Base-by-base conservation (phyloP, 1,284 basidiomycete species). In the Mrakiaceae sp. region DNA sequence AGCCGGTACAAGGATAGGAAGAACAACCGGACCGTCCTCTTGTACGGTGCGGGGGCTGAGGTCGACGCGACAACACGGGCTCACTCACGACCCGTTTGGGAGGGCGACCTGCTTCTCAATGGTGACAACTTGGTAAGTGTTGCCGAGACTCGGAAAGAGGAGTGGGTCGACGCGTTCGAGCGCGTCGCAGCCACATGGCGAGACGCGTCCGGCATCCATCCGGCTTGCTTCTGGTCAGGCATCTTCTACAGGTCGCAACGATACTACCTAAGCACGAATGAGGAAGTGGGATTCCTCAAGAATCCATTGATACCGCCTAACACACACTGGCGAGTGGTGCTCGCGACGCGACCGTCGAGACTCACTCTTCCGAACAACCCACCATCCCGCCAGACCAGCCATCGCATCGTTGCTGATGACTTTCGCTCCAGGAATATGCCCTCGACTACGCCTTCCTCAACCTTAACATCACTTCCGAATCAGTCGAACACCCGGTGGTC, bases 401-500 rank as follows among this genome's bases (percentile, higher is more conserved):
- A 27, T 27, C 27, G 27, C 27, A 27, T 27, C 27, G 27, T 42
- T 49, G 46, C 16, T 64, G 52, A n/a, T 57, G n/a, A 27, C 27
- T 27, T 27, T 27, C 27, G 27, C 27, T 27, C 27, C 68, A 96
- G 94, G 95, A 99, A 81, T 87, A 90, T 73, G 88, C 90, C 3
- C 78, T 98, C 60, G 95, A 99, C 78, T 94, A 88, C 77, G 87
- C 89, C 50, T 94, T 98, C 73, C 80, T 88, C 63, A 86, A 87
- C 66, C 81, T 99, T 6, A 90, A 90, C 7, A 86, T 98, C 68
- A 85, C 91, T 71, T 83, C 85, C 0, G 77, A 84, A 6, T 80
- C 81, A n/a, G 81, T 97, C 47, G 82, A 88, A 66, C 93, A 98
- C 74, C 94, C 95, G 0, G 80, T 99, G 42, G 78, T 96, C 67